A percentile compares a stretch with the other conserved stretches of the same genome.
Evolutionary conservation across 306 rosid genomes (phyloP).

Genomic region (Luffa aegyptiaca): DNA sequence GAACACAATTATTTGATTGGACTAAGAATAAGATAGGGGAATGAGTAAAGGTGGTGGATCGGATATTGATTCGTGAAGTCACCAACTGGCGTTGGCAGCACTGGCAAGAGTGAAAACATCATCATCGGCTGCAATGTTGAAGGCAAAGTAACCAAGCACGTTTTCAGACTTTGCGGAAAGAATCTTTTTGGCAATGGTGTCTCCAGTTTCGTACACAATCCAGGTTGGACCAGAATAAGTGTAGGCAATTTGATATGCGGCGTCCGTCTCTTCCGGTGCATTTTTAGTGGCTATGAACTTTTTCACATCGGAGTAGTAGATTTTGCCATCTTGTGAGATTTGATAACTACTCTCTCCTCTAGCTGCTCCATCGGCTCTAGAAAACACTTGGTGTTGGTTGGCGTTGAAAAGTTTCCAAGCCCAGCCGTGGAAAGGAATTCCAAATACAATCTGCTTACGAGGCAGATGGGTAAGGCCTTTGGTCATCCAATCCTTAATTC

Average conservation of each 20-base stretch:
- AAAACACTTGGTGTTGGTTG: not conserved
- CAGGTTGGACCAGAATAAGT: not conserved
- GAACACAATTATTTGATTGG: too few species aligned
- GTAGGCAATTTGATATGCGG: not conserved
- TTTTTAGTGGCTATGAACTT: too few species aligned
- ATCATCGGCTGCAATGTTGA: not conserved
- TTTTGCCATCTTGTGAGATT: not conserved
- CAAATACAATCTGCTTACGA: not conserved
- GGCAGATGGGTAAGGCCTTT: not conserved
- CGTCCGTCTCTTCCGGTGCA: too few species aligned
- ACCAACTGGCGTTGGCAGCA: not conserved
- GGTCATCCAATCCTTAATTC: too few species aligned
- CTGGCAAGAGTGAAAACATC: not conserved
- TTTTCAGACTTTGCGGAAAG: not conserved
- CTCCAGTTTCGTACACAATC: not conserved
- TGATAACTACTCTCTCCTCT: not conserved
- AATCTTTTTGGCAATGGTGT: not conserved
- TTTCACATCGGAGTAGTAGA: not conserved
- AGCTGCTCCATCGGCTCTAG: not conserved
- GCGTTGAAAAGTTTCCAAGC: not conserved
- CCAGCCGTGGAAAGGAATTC: not conserved
- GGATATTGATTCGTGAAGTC: not conserved
- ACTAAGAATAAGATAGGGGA: too few species aligned
- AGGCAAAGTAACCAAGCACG: not conserved
- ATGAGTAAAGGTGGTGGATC: too few species aligned